A percentile compares a stretch with the other conserved stretches of the same genome.
Evolutionary conservation across 345 rosid species (phyloP).

Genomic region (Eucalyptus pauciflora): DNA sequence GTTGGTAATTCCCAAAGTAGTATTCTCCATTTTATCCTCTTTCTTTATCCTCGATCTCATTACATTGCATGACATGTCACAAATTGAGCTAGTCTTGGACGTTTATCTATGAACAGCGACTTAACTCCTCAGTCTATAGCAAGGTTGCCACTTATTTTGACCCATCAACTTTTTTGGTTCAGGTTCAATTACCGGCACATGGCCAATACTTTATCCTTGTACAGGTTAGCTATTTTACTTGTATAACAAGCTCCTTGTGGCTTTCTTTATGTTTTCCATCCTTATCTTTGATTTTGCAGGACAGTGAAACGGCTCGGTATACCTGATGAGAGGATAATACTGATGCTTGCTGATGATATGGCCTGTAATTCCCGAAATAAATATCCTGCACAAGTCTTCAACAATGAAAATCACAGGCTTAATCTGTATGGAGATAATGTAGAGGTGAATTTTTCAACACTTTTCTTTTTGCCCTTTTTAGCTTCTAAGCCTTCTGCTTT

Average conservation of each 20-base stretch:
- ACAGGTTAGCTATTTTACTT: slow-evolving; percentile 35
- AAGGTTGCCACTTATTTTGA: background rate
- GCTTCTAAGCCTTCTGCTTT: background rate
- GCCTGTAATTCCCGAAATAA: slow-evolving; percentile 94
- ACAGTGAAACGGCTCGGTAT: slow-evolving; percentile 94
- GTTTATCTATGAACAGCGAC: background rate
- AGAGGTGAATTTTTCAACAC: slow-evolving; percentile 42
- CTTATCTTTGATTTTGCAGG: slow-evolving; percentile 27
- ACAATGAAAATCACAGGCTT: slow-evolving; percentile 89
- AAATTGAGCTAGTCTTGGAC: background rate
- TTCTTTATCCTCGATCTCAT: background rate
- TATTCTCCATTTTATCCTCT: background rate
- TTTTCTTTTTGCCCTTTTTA: background rate
- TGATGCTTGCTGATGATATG: slow-evolving; percentile 99
- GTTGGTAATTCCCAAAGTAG: background rate
- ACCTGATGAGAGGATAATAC: slow-evolving; percentile 91
- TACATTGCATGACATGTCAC: background rate
- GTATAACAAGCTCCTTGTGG: background rate
- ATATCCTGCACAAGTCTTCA: slow-evolving; percentile 95
- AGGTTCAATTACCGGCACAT: slow-evolving; percentile 98
- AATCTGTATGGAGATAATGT: slow-evolving; percentile 98
- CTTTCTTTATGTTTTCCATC: background rate
- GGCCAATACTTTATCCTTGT: slow-evolving; percentile 93
- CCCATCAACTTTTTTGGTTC: slow-evolving; percentile 1
- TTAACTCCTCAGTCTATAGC: background rate